Evolutionary conservation across 1,284 basidiomycete genomes (phyloP), one percentile per base, ranked within the genome.

Genomic region (Rhodotorula mucilaginosa): DNA sequence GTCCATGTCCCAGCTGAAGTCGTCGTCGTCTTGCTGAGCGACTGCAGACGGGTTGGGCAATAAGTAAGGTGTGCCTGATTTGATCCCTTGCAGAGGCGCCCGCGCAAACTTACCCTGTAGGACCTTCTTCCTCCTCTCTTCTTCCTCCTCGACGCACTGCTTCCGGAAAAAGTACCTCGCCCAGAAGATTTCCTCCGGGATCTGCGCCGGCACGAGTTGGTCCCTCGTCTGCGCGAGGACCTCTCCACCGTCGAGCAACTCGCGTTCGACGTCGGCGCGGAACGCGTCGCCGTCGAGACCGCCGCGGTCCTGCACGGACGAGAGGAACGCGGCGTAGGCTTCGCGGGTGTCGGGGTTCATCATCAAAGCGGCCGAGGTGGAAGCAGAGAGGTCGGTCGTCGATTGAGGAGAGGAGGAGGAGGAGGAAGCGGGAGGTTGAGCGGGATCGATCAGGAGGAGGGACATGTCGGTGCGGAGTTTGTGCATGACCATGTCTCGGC

Each of bases 161-260:
- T 89, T 87, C 51, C 93, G 87, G 87, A 95, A 97, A 82, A 95
- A 93, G 82, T 93, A 97, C 21, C 93, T 85, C 62, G 87, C 86
- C 94, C 94, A 97, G 82, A 97, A 97, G 54, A 85, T 84, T 59
- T 89, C 86, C 65, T 87, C 85, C 2, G 86, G 84, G 76, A 96
- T 82, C 67, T 84, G 83, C 29, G 86, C 85, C 6, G 63, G 54
- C 5, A 64, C 63, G 52, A 64, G n/a, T 5, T 34, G 61, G 23
- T 52, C 56, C 92, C 91, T 1, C 29, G 87, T 88, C 67, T 83
- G 81, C 74, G 86, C 85, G 64, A 95, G 81, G 18, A 80, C 82
- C 78, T 67, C 88, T 83, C 74, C 75, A 7, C 68, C 75, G 6
- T 75, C 68, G 26, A 81, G 82, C 71, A 90, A 78, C 47, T 84